These are phyloP conservation scores for Ceratopteris richardii DNA, from an alignment of 75 land plant species.

Conservation along the genomic window DNA sequence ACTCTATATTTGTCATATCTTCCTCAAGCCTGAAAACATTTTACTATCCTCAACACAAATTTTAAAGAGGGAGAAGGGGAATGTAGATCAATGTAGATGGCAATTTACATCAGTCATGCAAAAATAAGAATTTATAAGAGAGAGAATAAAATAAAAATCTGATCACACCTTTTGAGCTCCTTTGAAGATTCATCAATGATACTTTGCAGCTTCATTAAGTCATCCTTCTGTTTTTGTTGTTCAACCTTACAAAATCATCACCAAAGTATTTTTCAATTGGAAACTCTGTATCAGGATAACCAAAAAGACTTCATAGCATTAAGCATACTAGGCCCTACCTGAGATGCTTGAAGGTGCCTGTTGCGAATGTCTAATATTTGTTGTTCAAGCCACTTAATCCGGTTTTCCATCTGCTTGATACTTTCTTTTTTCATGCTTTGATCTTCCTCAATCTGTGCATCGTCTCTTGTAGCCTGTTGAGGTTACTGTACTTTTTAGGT, in stretches of 20 bases:
- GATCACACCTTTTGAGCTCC: conserved; percentile 35
- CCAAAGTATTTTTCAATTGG: conserved; percentile 4
- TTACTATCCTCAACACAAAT: too few relatives aligned
- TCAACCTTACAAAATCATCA: conserved; percentile 42
- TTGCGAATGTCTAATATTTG: conserved; percentile 60
- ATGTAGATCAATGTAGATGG: too few relatives aligned
- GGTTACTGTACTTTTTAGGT: too few relatives aligned
- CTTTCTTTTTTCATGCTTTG: conserved; percentile 17
- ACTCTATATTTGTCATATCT: conserved; percentile 34
- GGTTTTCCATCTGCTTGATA: conserved; percentile 33
- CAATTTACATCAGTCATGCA: not conserved
- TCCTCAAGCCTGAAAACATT: conserved; percentile 46
- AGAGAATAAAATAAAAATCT: too few relatives aligned
- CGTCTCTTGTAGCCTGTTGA: conserved; percentile 51
- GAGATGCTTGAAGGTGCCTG: conserved; percentile 49
- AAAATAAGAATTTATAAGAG: too few relatives aligned
- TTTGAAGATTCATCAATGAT: conserved; percentile 34
- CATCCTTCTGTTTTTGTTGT: conserved; percentile 42
- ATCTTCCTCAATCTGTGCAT: conserved; percentile 54
- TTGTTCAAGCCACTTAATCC: conserved; percentile 35
- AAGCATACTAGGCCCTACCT: conserved; percentile 27
- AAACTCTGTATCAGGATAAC: conserved; percentile 1
- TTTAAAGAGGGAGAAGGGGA: too few relatives aligned
- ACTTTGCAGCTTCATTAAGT: conserved; percentile 28
- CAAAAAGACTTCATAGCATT: not conserved